Conservation (phyloP, 2,329 filamentous ascomycete species). For the Passalora sequoiae region DNA sequence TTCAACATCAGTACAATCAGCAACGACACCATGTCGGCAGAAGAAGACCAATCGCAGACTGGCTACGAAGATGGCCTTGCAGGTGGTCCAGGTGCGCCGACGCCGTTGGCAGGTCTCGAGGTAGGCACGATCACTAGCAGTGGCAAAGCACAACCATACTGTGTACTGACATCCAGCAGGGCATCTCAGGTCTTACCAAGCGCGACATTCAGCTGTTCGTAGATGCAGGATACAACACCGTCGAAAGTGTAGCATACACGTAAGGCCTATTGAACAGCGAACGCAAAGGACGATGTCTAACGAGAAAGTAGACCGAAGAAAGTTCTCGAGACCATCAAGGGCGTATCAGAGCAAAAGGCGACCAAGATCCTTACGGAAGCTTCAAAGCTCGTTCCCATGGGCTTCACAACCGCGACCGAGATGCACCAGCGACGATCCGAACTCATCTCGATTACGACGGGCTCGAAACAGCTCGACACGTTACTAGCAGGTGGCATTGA, state of each 20-base stretch:
- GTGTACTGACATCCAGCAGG: slow-evolving; percentile 49
- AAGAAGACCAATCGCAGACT: slow-evolving; percentile 63
- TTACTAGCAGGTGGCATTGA: slow-evolving; percentile 90
- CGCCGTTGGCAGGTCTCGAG: slow-evolving; percentile 78
- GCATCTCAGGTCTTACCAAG: slow-evolving; percentile 82
- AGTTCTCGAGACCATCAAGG: slow-evolving; percentile 52
- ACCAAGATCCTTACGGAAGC: slow-evolving; percentile 86
- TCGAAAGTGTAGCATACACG: slow-evolving; percentile 94
- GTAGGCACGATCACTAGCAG: slow-evolving; percentile 52
- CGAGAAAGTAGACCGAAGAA: slow-evolving; percentile 54
- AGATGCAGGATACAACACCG: slow-evolving; percentile 89
- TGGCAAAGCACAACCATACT: slow-evolving; percentile 10
- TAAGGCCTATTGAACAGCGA: no score
- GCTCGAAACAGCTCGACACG: slow-evolving; percentile 95
- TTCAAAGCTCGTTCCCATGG: slow-evolving; percentile 95
- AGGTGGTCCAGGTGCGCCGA: slow-evolving; percentile 86
- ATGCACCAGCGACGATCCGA: slow-evolving; percentile 97
- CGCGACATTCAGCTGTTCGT: slow-evolving; percentile 90
- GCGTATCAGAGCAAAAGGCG: slow-evolving; percentile 81
- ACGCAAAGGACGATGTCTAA: no score
- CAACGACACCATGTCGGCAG: slow-evolving; percentile 40
- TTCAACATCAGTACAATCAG: not conserved
- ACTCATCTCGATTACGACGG: slow-evolving; percentile 95
- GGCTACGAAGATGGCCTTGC: slow-evolving; percentile 68
- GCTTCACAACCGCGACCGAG: slow-evolving; percentile 96